Evolutionary conservation across 345 rosid species (phyloP).

Genomic region (Arabidopsis suecica): DNA sequence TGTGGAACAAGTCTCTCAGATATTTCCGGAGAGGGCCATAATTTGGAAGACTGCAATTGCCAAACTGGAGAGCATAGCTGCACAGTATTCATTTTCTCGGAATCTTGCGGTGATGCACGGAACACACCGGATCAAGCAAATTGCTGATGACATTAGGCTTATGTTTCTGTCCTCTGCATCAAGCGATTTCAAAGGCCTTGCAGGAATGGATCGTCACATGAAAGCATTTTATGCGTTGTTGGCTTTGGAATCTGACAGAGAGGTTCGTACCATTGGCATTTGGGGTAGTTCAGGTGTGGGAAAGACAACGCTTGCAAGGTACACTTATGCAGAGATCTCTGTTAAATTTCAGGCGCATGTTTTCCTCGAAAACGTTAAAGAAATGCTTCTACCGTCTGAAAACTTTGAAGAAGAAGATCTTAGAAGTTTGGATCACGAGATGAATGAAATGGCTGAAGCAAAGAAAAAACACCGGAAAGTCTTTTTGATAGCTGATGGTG

Average conservation of each 20-base stretch:
- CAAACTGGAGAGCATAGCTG: not conserved
- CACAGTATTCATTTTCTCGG: constrained; percentile 10
- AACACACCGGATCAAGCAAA: not conserved
- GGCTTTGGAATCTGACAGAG: not conserved
- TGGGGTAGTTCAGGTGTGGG: constrained; percentile 16
- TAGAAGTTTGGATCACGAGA: not conserved
- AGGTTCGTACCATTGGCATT: constrained; percentile 4
- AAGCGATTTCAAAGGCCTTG: constrained; percentile 12
- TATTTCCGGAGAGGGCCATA: not conserved
- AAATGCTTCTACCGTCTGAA: not conserved
- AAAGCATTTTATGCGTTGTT: not conserved
- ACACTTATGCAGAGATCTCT: not conserved
- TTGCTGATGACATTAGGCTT: constrained; percentile 6
- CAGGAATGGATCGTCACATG: constrained; percentile 17
- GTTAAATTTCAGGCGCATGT: not conserved
- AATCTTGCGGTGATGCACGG: constrained; percentile 4
- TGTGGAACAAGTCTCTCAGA: not conserved
- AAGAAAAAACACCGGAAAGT: not conserved
- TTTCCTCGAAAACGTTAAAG: constrained; percentile 19
- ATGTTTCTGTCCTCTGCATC: constrained; percentile 22
- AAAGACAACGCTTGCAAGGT: constrained; percentile 14
- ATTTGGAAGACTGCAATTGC: constrained; percentile 21
- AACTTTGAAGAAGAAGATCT: not conserved
- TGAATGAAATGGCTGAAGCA: not conserved
- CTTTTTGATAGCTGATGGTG: constrained; percentile 20